Evolutionary conservation across 176 grass and related monocot species (phyloP).

Genomic region (Canna indica): DNA sequence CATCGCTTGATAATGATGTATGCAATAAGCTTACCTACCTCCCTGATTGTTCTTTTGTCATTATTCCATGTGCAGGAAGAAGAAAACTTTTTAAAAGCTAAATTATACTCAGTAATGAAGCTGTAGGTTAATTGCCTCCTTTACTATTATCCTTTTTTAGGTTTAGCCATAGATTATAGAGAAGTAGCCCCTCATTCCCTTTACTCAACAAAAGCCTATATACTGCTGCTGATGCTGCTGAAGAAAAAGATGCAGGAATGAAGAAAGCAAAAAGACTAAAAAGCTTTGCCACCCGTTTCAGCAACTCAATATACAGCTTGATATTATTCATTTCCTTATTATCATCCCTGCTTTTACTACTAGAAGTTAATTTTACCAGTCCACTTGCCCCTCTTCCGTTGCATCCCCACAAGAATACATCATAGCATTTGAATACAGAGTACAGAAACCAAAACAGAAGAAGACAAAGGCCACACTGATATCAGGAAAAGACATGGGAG

Average conservation of each 20-base stretch:
- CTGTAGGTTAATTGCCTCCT: background rate
- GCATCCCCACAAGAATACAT: constrained; percentile 22
- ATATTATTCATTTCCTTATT: background rate
- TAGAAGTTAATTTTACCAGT: constrained; percentile 8
- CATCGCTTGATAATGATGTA: constrained; percentile 18
- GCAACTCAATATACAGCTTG: background rate
- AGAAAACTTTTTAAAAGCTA: constrained; percentile 11
- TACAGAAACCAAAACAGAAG: constrained; percentile 46
- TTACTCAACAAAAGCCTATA: background rate
- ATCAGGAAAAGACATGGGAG: constrained; percentile 10
- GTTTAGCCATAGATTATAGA: background rate
- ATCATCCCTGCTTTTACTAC: constrained; percentile 6
- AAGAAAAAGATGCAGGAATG: background rate
- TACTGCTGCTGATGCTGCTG: background rate
- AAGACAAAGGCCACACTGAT: constrained; percentile 34
- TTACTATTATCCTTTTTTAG: background rate
- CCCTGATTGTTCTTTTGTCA: background rate
- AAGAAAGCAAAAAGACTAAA: background rate
- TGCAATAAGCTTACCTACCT: constrained; percentile 5
- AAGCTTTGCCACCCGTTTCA: background rate
- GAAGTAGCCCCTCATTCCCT: background rate
- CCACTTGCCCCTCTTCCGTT: background rate
- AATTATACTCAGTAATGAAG: constrained; percentile 10
- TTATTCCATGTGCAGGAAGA: constrained; percentile 2
- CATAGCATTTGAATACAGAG: constrained; percentile 33